Base-by-base conservation (phyloP, 306 rosid species). In the Vigna angularis region DNA sequence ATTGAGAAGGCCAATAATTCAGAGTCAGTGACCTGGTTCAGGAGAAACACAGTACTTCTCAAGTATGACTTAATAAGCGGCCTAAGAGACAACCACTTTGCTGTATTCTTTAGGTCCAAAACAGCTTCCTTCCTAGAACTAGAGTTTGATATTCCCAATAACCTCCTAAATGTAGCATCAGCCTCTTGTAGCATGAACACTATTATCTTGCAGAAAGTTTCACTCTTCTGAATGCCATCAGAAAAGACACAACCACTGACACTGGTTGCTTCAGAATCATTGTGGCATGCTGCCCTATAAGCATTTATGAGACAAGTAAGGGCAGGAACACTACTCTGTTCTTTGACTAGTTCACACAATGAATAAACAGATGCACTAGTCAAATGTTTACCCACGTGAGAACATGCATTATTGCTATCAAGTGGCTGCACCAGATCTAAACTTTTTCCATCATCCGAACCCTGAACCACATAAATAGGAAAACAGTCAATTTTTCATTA, bases 261-360 rank as follows among this genome's bases (percentile, higher is more conserved):
- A 73, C 72, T 66, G 24, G 76, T 76, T 59, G 85, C 72, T 82
- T 89, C 81, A 47, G 57, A 81, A 79, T 89, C 90, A 75, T 77
- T 86, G 88, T 79, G 96, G 86, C 97, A 89, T 13, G 88, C 98
- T 14, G 81, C 86, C 56, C 94, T 86, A 81, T 91, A 95, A 80
- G 89, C 93, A 85, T 95, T 95, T 62, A 90, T 45, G 58, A 95
- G 89, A 82, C 90, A 69, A 40, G 96, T 91, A 70, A 89, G 83
- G 70, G 91, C 87, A 62, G 97, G 68, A 36, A 88, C 42, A 79
- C 84, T 89, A 16, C 79, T 77, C 72, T 88, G 83, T 70, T 90
- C 86, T 68, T 74, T 89, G 73, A 85, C 93, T 66, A 87, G 85
- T 79, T 87, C 83, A 79, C 83, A 84, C 90, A 79, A 86, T 34